Conservation (phyloP, 75 land plant species). For the Pinus tabuliformis region DNA sequence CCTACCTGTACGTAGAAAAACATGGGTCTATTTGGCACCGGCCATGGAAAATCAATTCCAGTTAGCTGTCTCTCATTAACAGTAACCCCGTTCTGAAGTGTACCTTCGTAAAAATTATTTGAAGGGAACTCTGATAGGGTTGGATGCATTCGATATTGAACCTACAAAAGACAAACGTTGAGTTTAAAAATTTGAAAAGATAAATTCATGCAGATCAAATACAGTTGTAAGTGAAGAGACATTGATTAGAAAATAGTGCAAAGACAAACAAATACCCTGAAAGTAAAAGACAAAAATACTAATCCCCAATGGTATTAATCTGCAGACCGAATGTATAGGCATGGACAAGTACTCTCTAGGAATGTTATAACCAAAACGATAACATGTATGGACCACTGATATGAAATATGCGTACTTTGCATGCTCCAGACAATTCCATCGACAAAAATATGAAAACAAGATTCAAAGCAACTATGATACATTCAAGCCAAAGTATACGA, state of each 20-base stretch:
- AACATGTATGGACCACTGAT: neutral
- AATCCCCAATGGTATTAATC: too few species aligned
- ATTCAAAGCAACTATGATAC: too few species aligned
- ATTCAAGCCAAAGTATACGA: too few species aligned
- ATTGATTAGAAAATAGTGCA: neutral
- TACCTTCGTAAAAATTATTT: slow-evolving; percentile 98
- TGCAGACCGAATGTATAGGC: too few species aligned
- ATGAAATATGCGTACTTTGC: neutral
- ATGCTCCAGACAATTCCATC: neutral
- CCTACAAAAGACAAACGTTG: slow-evolving; percentile 36
- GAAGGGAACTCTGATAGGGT: slow-evolving; percentile 96
- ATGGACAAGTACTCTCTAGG: neutral
- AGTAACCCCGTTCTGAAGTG: slow-evolving; percentile 97
- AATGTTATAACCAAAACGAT: neutral
- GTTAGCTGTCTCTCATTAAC: slow-evolving; percentile 80
- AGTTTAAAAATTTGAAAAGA: neutral
- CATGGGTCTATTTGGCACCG: slow-evolving; percentile 98
- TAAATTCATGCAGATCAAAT: neutral
- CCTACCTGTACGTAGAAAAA: slow-evolving; percentile 98
- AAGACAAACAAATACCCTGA: too few species aligned
- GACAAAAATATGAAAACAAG: neutral
- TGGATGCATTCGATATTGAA: slow-evolving; percentile 99
- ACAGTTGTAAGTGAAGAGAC: neutral
- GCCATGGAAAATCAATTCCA: slow-evolving; percentile 99
- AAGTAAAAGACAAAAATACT: neutral